A percentile compares a stretch with the other conserved stretches of the same genome.
Evolutionary conservation across 1,139 yeast genomes (phyloP).

Genomic region (Suhomyces kunorum): DNA sequence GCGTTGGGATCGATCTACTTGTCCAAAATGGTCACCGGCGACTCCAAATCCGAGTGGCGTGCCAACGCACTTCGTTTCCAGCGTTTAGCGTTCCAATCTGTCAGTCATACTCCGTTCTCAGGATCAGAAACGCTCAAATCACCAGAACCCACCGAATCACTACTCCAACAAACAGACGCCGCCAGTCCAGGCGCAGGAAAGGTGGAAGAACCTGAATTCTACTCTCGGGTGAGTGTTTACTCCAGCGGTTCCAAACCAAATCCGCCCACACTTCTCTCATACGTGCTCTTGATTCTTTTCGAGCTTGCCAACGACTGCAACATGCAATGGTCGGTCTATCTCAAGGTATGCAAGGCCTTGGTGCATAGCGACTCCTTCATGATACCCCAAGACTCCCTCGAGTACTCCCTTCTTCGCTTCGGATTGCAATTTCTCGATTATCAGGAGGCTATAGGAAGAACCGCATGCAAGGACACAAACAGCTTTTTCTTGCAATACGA

Average conservation of each 20-base stretch:
- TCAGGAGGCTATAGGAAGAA: constrained; percentile 36
- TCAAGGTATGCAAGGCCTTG: constrained; percentile 24
- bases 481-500: constrained; percentile 24
- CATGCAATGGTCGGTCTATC: constrained; percentile 27
- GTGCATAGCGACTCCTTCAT: constrained; percentile 21
- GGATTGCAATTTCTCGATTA: constrained; percentile 32
- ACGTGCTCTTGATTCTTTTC: constrained; percentile 28
- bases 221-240: neutral
- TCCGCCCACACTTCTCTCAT: constrained; percentile 25
- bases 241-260: constrained; percentile 7
- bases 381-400: constrained; percentile 21
- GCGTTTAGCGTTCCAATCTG: constrained; percentile 18
- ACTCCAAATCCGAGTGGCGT: constrained; percentile 21
- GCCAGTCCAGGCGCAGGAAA: neutral
- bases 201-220: neutral
- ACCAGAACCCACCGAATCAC: too few species aligned
- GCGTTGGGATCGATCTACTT: constrained; percentile 31
- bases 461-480: constrained; percentile 34
- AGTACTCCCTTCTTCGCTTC: constrained; percentile 25
- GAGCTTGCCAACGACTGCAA: constrained; percentile 35
- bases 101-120: neutral
- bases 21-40: constrained; percentile 20
- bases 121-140: too few species aligned
- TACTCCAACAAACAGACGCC: neutral
- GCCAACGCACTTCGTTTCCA: constrained; percentile 22